Evolutionary conservation across 2,329 filamentous ascomycete genomes (phyloP), one percentile per base, ranked within the genome.

Genomic region (Didymella sp.): DNA sequence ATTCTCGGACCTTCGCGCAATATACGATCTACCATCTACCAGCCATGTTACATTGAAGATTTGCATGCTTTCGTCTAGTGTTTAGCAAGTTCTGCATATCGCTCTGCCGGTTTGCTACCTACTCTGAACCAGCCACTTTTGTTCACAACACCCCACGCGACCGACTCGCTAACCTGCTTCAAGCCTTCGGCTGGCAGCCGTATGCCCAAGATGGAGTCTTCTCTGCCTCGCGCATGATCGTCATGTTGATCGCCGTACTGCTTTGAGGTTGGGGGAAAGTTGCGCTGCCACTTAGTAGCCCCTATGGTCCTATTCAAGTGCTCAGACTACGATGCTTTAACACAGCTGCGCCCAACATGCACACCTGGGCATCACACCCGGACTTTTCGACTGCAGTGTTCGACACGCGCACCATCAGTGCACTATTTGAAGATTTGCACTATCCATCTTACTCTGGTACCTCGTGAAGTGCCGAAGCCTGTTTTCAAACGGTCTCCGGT

Each of bases 311-410:
- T 38, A n/a, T n/a, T n/a, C n/a, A n/a, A n/a, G n/a, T n/a, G n/a
- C n/a, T n/a, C 13, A 17, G 28, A 27, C 7, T 11, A 12, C 35
- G 33, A 37, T 19, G 5, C 19, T 13, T 1, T 8, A 6, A 35
- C 31, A 8, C 8, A 13, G 25, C 21, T 17, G 33, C 37, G 37
- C n/a, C 43, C 17, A 11, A 30, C 7, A 31, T 24, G 33, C 25
- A 19, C 5, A 35, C 25, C 25, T 27, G 25, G 5, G 30, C 27
- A 28, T 9, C 12, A 33, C 12, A 25, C 19, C 28, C 27, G 8
- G 43, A 13, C 30, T 22, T 24, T 22, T 13, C 12, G 5, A 47
- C 25, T 49, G 55, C 58, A 47, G 52, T 51, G 59, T 64, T 64
- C 63, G 48, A 50, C 58, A 49, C 51, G 42, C 51, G 48, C 40